phyloP scores from a whole-genome alignment of 768 basidiomycete species.

The Harrya chromipes region DNA sequence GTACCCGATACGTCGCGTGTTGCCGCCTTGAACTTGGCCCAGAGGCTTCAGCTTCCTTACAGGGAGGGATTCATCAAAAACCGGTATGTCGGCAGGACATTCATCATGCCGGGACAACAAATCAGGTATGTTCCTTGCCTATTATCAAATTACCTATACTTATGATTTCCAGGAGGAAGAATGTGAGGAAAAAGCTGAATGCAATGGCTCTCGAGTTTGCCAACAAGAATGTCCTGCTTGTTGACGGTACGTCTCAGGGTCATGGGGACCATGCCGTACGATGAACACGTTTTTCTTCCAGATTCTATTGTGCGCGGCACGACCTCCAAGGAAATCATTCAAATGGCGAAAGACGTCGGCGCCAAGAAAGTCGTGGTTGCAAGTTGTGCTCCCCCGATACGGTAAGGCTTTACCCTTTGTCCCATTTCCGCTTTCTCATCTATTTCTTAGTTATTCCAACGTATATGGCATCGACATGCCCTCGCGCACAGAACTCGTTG shows the following conservation, averaged over 20 bases:
- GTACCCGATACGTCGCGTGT: slow-evolving; percentile 97
- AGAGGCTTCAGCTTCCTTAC: slow-evolving; percentile 85
- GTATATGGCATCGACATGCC: slow-evolving; percentile 99
- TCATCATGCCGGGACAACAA: slow-evolving; percentile 99
- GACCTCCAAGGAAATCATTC: slow-evolving; percentile 96
- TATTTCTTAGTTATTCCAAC: slow-evolving; percentile 65
- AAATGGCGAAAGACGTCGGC: slow-evolving; percentile 99
- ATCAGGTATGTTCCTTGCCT: slow-evolving; percentile 57
- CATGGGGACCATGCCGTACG: background rate
- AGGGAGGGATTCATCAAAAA: slow-evolving; percentile 99
- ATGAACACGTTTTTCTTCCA: slow-evolving; percentile 28
- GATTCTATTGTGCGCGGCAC: slow-evolving; percentile 99
- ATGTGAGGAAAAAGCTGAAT: slow-evolving; percentile 92
- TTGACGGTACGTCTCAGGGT: slow-evolving; percentile 67
- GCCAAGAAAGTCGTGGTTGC: slow-evolving; percentile 95
- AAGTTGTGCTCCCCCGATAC: slow-evolving; percentile 95
- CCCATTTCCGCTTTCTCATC: slow-evolving; percentile 1
- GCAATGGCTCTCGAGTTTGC: slow-evolving; percentile 98
- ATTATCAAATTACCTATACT: background rate
- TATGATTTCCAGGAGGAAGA: slow-evolving; percentile 64
- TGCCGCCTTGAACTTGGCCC: slow-evolving; percentile 92
- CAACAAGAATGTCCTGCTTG: slow-evolving; percentile 88
- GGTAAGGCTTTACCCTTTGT: slow-evolving; percentile 41
- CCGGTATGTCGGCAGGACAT: slow-evolving; percentile 95
- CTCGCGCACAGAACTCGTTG: slow-evolving; percentile 89